These are phyloP conservation scores for Trichoderma oligosporum DNA, from an alignment of 2,329 filamentous ascomycete species.

Conservation along the genomic window DNA sequence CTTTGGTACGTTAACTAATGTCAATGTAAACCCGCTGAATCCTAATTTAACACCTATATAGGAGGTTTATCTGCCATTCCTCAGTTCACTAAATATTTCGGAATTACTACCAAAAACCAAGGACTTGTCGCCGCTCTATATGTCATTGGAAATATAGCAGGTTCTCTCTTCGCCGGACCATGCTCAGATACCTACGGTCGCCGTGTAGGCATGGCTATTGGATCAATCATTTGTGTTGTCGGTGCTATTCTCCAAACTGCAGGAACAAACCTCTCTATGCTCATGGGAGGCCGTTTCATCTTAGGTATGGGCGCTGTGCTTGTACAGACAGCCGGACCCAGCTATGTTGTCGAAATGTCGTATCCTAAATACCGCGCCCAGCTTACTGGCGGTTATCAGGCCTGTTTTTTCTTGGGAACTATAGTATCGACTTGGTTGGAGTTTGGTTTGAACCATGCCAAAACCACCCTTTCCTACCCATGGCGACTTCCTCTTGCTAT, in stretches of 20 bases:
- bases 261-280: background rate
- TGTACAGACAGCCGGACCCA: background rate
- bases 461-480: background rate
- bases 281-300: constrained; percentile 3
- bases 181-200: constrained; percentile 3
- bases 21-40: background rate
- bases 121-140: background rate
- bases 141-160: constrained; percentile 3
- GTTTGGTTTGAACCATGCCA: background rate
- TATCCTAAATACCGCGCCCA: constrained; percentile 6
- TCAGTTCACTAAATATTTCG: constrained; percentile 1
- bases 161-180: background rate
- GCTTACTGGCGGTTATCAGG: constrained; percentile 1
- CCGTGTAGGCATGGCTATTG: background rate
- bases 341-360: constrained; percentile 4
- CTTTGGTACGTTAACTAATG: background rate
- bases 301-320: constrained; percentile 3
- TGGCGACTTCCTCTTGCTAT: constrained; percentile 1
- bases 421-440: constrained; percentile 3
- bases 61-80: background rate
- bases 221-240: background rate
- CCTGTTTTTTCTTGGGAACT: constrained; percentile 2
- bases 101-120: background rate
- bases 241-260: constrained; percentile 3
- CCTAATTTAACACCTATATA: background rate